Base-by-base conservation (phyloP, 805 yeast species). In the Candida tammaniensis region DNA sequence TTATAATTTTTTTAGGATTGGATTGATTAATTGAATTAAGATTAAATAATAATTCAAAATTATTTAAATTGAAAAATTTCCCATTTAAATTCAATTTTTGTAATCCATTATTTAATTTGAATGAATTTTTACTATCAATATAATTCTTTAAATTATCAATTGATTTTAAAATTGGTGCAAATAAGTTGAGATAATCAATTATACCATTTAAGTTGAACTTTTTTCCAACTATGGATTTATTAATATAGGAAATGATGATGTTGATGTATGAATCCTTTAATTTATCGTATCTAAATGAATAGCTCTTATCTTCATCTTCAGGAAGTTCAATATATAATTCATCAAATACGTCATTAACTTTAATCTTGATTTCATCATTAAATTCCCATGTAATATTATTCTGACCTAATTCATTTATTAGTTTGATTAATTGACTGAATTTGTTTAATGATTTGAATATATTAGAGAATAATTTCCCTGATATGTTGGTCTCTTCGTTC, bases 361-460 rank as follows among this genome's bases (percentile, higher is more conserved):
- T 45, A 16, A 67, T 54, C 5, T 49, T 47, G 4, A 67, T 54
- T 18, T 51, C 52, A 27, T 55, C 52, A 26, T 54, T 40, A 5
- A 61, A 44, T 27, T 55, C 58, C n/a, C n/a, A n/a, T 12, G 25
- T 21, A 24, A 59, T 50, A 17, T 54, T 49, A 20, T 52, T 52
- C 15, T 52, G 48, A 27, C 49, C 44, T 20, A 65, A 49, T 38
- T 64, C 67, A 27, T 59, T 57, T 24, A 63, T 42, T n/a, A 63
- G 44, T 25, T 50, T 55, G 18, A 64, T 55, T 30, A 66, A 41
- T 28, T 54, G 51, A 17, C 55, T 54, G 30, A 66, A 47, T 36
- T 55, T 55, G 27, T 57, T 51, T 31, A 67, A 49, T 14, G 46
- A 51, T 20, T 48, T 49, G 32, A 67, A 61, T 4, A 64, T 36